Conservation (phyloP, 2,329 filamentous ascomycete genomes). For the Aaosphaeria arxii region DNA sequence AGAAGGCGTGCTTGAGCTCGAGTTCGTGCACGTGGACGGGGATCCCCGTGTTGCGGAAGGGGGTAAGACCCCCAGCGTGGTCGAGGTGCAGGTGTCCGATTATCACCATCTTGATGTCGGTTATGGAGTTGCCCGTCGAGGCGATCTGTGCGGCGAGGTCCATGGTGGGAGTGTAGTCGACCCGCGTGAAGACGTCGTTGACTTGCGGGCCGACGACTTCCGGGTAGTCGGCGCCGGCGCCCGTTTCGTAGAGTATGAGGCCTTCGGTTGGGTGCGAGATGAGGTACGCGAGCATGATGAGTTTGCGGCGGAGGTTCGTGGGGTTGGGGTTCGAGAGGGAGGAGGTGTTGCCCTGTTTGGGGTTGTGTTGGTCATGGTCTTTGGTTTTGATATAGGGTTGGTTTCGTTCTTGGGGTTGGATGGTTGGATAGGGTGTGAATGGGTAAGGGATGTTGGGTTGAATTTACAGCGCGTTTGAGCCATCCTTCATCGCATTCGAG, state of each 20-base stretch:
- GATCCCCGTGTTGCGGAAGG: constrained; percentile 31
- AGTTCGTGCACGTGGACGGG: constrained; percentile 38
- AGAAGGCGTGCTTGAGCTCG: constrained; percentile 38
- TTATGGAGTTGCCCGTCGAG: constrained; percentile 31
- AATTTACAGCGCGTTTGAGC: constrained; percentile 27
- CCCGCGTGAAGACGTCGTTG: constrained; percentile 31
- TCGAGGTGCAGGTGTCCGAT: constrained; percentile 38
- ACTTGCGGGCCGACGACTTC: constrained; percentile 24
- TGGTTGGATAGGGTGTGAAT: background rate
- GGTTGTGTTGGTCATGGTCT: background rate
- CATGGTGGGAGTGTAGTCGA: constrained; percentile 20
- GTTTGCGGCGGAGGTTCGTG: constrained; percentile 20
- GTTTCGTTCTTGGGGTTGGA: background rate
- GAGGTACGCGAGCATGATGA: constrained; percentile 26
- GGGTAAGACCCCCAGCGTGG: constrained; percentile 34
- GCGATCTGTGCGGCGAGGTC: constrained; percentile 22
- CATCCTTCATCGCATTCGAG: constrained; percentile 36
- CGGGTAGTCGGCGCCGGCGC: constrained; percentile 29
- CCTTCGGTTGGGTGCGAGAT: constrained; percentile 32
- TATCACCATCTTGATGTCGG: constrained; percentile 35
- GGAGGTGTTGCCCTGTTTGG: constrained; percentile 17
- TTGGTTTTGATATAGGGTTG: background rate
- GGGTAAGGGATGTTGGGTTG: background rate
- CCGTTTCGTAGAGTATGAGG: constrained; percentile 36
- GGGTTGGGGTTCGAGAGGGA: constrained; percentile 26